Conservation (phyloP, 768 basidiomycete species). For the Rubroboletus satanas region DNA sequence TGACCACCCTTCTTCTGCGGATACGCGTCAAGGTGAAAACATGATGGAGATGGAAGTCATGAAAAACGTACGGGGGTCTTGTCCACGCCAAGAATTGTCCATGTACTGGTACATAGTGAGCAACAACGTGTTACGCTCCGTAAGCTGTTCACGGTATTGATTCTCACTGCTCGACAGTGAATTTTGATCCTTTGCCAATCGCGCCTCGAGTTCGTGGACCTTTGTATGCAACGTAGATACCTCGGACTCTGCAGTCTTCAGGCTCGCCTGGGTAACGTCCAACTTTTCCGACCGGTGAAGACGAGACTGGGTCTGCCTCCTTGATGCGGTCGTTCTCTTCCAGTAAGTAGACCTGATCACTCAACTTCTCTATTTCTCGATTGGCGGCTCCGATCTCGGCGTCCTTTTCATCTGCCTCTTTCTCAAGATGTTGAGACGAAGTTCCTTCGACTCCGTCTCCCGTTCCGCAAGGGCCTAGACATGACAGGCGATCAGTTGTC, state of each 20-base stretch:
- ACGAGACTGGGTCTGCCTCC: slow-evolving; percentile 85
- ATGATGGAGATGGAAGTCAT: neutral
- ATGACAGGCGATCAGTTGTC: slow-evolving; percentile 1
- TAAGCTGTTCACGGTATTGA: slow-evolving; percentile 87
- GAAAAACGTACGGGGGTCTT: slow-evolving; percentile 67
- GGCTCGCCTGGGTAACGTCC: slow-evolving; percentile 58
- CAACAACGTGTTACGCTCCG: slow-evolving; percentile 87
- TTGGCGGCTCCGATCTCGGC: slow-evolving; percentile 70
- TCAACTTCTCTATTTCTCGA: slow-evolving; percentile 73
- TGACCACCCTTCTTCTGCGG: slow-evolving; percentile 68
- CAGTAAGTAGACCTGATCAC: slow-evolving; percentile 75
- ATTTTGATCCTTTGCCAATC: slow-evolving; percentile 79
- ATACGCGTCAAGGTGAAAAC: neutral
- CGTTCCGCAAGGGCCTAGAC: slow-evolving; percentile 69
- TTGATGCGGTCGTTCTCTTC: slow-evolving; percentile 79
- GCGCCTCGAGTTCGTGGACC: slow-evolving; percentile 70
- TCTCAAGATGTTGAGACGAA: slow-evolving; percentile 69
- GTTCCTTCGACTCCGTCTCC: slow-evolving; percentile 73
- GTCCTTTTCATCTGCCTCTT: slow-evolving; percentile 76
- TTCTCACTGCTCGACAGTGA: slow-evolving; percentile 65
- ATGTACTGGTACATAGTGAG: slow-evolving; percentile 93
- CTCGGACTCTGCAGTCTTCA: slow-evolving; percentile 71
- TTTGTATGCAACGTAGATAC: slow-evolving; percentile 53
- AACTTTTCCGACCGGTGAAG: slow-evolving; percentile 87
- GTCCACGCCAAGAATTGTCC: slow-evolving; percentile 89